A percentile compares a stretch with the other conserved stretches of the same genome.
Evolutionary conservation across 2,329 filamentous ascomycete species (phyloP).

Genomic region (Penicillium sclerotigenum): DNA sequence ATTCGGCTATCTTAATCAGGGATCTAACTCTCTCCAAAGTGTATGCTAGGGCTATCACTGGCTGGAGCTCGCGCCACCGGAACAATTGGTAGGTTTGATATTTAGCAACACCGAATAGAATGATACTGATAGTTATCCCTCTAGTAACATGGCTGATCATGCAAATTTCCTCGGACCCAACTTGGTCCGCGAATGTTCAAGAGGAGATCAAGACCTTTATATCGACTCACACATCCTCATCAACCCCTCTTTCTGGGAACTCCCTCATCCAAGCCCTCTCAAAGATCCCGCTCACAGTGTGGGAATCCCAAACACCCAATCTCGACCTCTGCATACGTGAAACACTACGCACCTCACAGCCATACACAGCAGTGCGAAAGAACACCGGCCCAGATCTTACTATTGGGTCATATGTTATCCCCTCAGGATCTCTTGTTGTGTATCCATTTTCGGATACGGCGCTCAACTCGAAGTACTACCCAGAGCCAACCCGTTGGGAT

Average conservation of each 20-base stretch:
- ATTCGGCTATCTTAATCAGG: not conserved
- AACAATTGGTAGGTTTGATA: not conserved
- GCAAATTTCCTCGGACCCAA: constrained; percentile 1
- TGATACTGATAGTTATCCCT: not conserved
- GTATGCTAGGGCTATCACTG: constrained; percentile 1
- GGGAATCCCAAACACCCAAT: constrained; percentile 7
- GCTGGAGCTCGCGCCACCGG: constrained; percentile 6
- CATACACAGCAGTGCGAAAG: constrained; percentile 10
- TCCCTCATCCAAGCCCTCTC: constrained; percentile 1
- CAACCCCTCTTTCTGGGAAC: not conserved
- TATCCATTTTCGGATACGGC: constrained; percentile 13
- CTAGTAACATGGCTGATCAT: constrained; percentile 12
- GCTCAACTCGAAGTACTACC: constrained; percentile 3
- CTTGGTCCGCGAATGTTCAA: constrained; percentile 1
- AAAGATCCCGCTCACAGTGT: constrained; percentile 1
- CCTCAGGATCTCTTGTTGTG: constrained; percentile 1
- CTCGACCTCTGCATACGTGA: constrained; percentile 11
- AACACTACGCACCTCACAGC: constrained; percentile 9
- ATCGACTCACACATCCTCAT: not conserved
- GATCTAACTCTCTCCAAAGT: not conserved
- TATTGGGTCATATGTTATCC: constrained; percentile 2
- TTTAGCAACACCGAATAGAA: not conserved
- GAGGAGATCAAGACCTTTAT: constrained; percentile 4
- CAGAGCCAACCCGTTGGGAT: constrained; percentile 8
- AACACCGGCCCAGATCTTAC: constrained; percentile 7